Conservation (phyloP, 106 monocot genomes). For the Allium fistulosum region DNA sequence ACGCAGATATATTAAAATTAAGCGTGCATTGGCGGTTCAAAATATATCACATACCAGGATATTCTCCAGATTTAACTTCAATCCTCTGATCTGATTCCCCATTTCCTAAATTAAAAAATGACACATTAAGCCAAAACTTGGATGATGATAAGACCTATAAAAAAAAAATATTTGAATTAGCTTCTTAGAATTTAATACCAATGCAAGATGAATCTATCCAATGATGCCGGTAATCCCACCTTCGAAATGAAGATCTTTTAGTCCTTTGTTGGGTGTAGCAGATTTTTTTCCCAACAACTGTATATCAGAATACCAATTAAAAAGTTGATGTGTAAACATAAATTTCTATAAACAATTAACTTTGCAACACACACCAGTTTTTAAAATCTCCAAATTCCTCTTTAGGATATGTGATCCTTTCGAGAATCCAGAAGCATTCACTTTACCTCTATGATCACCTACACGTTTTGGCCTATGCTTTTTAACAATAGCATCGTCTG, state of each 20-base stretch:
- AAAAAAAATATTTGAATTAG: not conserved
- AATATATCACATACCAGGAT: conserved; percentile 23
- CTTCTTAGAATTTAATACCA: conserved; percentile 6
- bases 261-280: conserved; percentile 69
- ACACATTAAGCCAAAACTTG: not conserved
- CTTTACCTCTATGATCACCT: conserved; percentile 48
- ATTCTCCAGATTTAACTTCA: conserved; percentile 42
- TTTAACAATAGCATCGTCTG: conserved; percentile 17
- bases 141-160: not conserved
- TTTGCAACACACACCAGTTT: conserved; percentile 22
- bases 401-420: conserved; percentile 15
- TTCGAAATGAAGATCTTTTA: conserved; percentile 53
- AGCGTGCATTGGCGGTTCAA: not conserved
- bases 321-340: not conserved
- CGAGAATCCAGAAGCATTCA: conserved; percentile 41
- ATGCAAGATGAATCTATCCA: conserved; percentile 18
- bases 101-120: conserved; percentile 30
- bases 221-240: conserved; percentile 32
- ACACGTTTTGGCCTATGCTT: conserved; percentile 8
- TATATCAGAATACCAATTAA: conserved; percentile 11
- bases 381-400: conserved; percentile 30
- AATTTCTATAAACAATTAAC: not conserved
- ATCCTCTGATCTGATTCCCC: conserved; percentile 21
- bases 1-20: not conserved
- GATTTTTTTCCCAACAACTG: conserved; percentile 27